Evolutionary conservation across 2,329 filamentous ascomycete genomes (phyloP).

Genomic region (Ophiostoma australiae): DNA sequence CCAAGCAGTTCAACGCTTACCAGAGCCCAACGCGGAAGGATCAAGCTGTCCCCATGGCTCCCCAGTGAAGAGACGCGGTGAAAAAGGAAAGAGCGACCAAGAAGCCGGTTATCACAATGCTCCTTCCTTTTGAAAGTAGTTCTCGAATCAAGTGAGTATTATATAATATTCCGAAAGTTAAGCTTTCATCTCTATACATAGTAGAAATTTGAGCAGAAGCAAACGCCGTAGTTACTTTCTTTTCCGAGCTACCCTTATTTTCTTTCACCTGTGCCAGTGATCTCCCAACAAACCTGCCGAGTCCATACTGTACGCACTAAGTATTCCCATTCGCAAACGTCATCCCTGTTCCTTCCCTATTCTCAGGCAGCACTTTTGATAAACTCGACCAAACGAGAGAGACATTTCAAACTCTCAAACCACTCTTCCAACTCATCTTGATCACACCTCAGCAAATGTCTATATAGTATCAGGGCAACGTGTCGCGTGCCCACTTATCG

Average conservation of each 20-base stretch:
- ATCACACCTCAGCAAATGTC: not conserved
- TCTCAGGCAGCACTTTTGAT: not conserved
- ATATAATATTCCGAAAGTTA: not conserved
- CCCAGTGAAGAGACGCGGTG: not conserved
- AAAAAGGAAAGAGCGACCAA: not conserved
- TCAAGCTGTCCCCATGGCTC: not conserved
- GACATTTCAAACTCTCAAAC: not conserved
- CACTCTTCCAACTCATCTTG: not conserved
- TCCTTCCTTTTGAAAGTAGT: not conserved
- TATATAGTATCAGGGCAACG: constrained; percentile 3
- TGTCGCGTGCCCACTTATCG: constrained; percentile 5
- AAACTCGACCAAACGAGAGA: not conserved
- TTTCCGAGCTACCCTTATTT: not conserved
- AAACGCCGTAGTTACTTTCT: not conserved
- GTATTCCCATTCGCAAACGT: constrained; percentile 4
- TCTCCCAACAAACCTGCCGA: constrained; percentile 10
- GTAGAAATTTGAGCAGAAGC: not conserved
- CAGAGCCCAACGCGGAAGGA: not conserved
- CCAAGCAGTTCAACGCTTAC: not conserved
- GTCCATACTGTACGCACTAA: not conserved
- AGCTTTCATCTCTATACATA: not conserved
- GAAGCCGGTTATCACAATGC: not conserved
- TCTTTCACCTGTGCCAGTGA: not conserved
- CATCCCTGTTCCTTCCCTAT: not conserved
- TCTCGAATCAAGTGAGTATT: not conserved